Base-by-base conservation (phyloP, 495 filamentous ascomycete species). In the Achaetomiella virescens region DNA sequence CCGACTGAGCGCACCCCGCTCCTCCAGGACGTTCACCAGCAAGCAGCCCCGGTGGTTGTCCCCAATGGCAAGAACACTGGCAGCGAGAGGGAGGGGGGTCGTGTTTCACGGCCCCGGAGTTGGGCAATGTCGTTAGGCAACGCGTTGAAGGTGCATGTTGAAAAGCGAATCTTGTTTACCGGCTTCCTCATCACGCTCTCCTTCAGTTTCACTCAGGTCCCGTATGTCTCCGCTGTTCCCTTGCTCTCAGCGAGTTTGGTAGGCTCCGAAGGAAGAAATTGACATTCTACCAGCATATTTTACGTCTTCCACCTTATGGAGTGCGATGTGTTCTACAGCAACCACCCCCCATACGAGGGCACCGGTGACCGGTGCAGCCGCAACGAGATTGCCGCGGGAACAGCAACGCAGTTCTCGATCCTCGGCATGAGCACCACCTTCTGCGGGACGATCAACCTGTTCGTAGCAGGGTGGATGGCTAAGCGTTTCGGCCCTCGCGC, bases 281-380 rank as follows among this genome's bases (percentile, higher is more conserved):
- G 27, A 40, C 37, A n/a, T 44, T 12, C 2, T 18, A 6, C n/a
- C 2, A 80, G 75, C 29, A 71, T 84, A 25, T 75, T 82, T 53
- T 82, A 82, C 55, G 78, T 75, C 15, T 81, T 84, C 53, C 74
- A 78, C 40, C 59, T 80, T 18, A 81, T 84, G 80, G 76, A 75
- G 52, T 84, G 81, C 64, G 76, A 82, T 42, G 72, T 74, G 46
- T 84, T 78, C 64, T 84, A 82, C 64, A 38, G 29, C 18, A 69
- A 64, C 14, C 69, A 76, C 35, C 71, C 79, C 29, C 70, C 65
- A 6, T 69, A 57, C 31, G 24, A 59, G 14, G 66, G 70, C 14
- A 21, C 59, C 31, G 62, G 70, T 22, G 70, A 76, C 44, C 73
- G 77, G 12, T 84, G 81, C 55, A 64, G 59, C 29, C 66, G 70